Conservation (phyloP, 306 rosid species). For the Rosa rugosa region DNA sequence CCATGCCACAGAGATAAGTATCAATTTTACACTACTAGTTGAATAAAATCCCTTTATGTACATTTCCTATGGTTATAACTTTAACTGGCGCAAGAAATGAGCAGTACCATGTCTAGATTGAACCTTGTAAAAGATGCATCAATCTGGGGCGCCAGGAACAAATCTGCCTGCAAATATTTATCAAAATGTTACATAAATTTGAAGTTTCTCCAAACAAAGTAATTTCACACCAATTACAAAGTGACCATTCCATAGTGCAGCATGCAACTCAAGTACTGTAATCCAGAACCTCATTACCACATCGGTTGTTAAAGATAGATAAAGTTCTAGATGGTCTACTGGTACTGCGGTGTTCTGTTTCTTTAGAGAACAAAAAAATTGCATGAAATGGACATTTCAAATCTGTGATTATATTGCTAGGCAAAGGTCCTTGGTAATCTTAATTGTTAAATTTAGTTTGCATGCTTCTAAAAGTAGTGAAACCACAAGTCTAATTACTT, state of each 20-base stretch:
- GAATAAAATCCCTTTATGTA: not conserved
- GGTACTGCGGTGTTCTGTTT: not conserved
- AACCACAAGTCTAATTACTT: not conserved
- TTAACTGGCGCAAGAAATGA: not conserved
- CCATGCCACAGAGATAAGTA: not conserved
- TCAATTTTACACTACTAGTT: not conserved
- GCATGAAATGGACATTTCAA: not conserved
- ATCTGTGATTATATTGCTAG: not conserved
- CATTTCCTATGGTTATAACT: not conserved
- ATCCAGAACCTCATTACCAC: not conserved
- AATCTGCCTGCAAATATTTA: slow-evolving; percentile 78
- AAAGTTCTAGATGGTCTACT: not conserved
- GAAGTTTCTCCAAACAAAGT: not conserved
- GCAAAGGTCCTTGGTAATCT: not conserved
- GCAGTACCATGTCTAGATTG: slow-evolving; percentile 65
- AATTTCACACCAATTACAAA: slow-evolving; percentile 3
- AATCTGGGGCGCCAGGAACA: slow-evolving; percentile 87
- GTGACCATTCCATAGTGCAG: not conserved
- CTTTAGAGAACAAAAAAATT: not conserved
- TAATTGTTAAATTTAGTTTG: not conserved
- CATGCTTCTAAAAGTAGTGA: not conserved
- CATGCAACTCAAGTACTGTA: not conserved
- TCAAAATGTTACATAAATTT: slow-evolving; percentile 7
- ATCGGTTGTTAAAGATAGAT: not conserved
- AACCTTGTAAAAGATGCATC: slow-evolving; percentile 34